Evolutionary conservation across 2,329 filamentous ascomycete genomes (phyloP).

Genomic region (Fusarium temperatum): DNA sequence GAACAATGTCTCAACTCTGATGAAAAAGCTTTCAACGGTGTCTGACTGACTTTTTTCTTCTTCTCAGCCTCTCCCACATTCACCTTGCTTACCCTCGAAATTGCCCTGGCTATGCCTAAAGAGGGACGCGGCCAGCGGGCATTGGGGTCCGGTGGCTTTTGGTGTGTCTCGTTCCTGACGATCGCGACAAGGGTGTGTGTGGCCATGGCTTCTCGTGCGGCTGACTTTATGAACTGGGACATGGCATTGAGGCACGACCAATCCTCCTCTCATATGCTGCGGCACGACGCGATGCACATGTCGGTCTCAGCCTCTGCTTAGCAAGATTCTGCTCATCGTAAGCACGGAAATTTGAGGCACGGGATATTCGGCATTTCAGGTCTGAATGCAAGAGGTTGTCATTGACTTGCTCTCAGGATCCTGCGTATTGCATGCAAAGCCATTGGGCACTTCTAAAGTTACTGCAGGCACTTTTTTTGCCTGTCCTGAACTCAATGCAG

Average conservation of each 20-base stretch:
- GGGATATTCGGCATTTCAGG: slow-evolving; percentile 10
- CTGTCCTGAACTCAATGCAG: background rate
- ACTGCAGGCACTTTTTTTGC: background rate
- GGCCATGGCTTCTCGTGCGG: slow-evolving; percentile 10
- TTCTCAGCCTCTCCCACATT: background rate
- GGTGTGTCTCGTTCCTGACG: slow-evolving; percentile 42
- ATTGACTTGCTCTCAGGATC: slow-evolving; percentile 12
- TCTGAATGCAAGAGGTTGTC: background rate
- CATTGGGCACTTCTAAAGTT: background rate
- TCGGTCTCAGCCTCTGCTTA: slow-evolving; percentile 16
- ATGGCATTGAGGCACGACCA: slow-evolving; percentile 1
- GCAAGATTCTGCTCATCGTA: background rate
- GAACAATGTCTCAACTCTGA: slow-evolving; percentile 6
- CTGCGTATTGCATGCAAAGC: background rate
- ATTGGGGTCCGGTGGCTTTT: slow-evolving; percentile 16
- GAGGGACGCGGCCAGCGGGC: slow-evolving; percentile 16
- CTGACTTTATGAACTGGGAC: slow-evolving; percentile 13
- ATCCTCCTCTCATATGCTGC: background rate
- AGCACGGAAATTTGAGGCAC: background rate
- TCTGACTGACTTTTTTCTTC: slow-evolving; percentile 8
- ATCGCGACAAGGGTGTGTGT: slow-evolving; percentile 36
- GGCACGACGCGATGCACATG: slow-evolving; percentile 15
- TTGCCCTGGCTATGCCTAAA: slow-evolving; percentile 19
- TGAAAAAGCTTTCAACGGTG: slow-evolving; percentile 3
- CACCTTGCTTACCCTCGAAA: background rate